phyloP scores from a whole-genome alignment of 208 protist genomes.

The Acanthamoeba sp. region DNA sequence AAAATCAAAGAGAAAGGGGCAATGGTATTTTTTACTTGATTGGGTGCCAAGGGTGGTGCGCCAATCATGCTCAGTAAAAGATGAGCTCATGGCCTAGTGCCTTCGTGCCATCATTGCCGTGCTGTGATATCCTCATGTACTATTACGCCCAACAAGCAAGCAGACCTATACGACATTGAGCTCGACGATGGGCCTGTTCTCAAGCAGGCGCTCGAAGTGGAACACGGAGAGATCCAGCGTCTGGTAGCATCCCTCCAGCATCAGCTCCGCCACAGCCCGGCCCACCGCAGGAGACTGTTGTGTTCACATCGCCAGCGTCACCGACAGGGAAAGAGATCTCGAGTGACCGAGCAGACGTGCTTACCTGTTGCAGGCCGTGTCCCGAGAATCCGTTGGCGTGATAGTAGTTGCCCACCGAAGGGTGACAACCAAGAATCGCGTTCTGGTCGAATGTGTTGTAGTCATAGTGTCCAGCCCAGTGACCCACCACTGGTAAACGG shows the following conservation, averaged over 20 bases:
- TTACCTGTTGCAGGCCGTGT: conserved; percentile 52
- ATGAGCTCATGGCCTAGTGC: no score
- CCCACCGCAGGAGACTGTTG: conserved; percentile 21
- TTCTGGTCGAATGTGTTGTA: conserved; percentile 70
- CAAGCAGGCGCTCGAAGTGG: conserved; percentile 43
- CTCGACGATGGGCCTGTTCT: conserved; percentile 37
- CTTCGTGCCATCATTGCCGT: no score
- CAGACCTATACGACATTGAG: conserved; percentile 57
- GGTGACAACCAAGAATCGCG: conserved; percentile 24
- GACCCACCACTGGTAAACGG: background rate
- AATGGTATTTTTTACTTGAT: no score
- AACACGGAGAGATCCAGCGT: conserved; percentile 68
- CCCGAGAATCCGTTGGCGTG: conserved; percentile 58
- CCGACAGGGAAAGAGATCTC: background rate
- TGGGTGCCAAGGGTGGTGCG: no score
- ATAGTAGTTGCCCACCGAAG: conserved; percentile 35
- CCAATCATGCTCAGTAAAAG: no score
- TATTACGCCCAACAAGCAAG: no score
- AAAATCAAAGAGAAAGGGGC: no score
- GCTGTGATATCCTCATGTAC: no score
- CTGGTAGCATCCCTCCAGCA: conserved; percentile 37
- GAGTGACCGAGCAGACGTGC: background rate
- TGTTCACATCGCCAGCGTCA: background rate
- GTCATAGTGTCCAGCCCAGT: conserved; percentile 62
- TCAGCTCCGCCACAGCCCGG: conserved; percentile 27